Percentiles rank a stretch among this genome's conserved stretches.
phyloP scores from a whole-genome alignment of 2,329 filamentous ascomycete species.

The Pseudogymnoascus sp. region DNA sequence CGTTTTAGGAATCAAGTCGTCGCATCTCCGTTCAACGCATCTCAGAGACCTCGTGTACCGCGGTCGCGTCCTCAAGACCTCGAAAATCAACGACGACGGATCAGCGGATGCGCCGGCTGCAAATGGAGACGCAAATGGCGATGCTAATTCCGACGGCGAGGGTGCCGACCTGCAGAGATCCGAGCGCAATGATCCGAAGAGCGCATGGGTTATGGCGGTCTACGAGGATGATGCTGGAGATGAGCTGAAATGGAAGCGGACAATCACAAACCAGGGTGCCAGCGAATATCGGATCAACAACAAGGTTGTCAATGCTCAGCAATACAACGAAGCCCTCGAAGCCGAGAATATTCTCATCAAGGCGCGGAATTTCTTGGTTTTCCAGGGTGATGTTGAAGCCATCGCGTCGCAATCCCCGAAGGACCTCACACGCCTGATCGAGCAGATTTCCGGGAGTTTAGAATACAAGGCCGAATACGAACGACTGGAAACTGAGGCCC shows the following conservation, averaged over 20 bases:
- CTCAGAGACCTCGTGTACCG: conserved; percentile 94
- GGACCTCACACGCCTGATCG: conserved; percentile 86
- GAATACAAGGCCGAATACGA: conserved; percentile 96
- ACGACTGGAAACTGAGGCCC: conserved; percentile 73
- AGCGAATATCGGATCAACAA: conserved; percentile 98
- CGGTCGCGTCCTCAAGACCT: conserved; percentile 83
- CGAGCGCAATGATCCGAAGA: conserved; percentile 78
- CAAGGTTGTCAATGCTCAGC: conserved; percentile 73
- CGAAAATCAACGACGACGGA: conserved; percentile 85
- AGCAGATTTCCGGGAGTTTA: conserved; percentile 93
- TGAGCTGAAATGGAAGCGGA: conserved; percentile 91
- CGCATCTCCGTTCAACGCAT: conserved; percentile 90
- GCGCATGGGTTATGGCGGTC: conserved; percentile 97
- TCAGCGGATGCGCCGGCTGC: conserved; percentile 46
- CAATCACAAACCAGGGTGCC: conserved; percentile 77
- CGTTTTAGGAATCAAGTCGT: conserved; percentile 95
- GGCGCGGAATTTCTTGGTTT: conserved; percentile 94
- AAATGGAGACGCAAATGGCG: conserved; percentile 56
- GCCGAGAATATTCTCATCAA: conserved; percentile 96
- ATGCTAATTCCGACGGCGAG: conserved; percentile 51
- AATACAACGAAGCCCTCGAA: conserved; percentile 91
- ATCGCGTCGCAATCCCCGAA: conserved; percentile 93
- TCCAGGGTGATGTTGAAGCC: conserved; percentile 95
- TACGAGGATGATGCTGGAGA: conserved; percentile 96
- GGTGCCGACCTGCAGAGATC: conserved; percentile 54